A percentile compares a stretch with the other conserved stretches of the same genome.
Evolutionary conservation across 805 yeast genomes (phyloP).

Genomic region (Tetrapisispora arboricola): DNA sequence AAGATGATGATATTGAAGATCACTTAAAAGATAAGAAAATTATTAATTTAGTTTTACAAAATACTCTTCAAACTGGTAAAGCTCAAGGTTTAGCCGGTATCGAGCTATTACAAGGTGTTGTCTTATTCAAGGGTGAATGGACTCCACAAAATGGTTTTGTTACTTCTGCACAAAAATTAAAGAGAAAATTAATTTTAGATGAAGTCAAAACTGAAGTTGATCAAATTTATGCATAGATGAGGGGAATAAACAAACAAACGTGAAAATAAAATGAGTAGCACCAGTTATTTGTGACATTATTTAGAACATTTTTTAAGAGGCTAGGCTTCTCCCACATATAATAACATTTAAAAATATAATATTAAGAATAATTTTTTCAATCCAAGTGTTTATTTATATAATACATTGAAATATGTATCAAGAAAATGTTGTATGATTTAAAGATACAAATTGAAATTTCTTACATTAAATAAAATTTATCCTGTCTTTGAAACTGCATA

Average conservation of each 20-base stretch:
- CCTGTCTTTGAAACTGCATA: slow-evolving; percentile 34
- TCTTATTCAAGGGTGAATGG: slow-evolving; percentile 85
- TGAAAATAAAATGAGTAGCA: background rate
- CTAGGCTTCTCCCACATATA: too few relatives aligned
- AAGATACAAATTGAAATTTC: too few relatives aligned
- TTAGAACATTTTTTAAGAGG: too few relatives aligned
- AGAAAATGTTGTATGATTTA: background rate
- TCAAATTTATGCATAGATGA: slow-evolving; percentile 37
- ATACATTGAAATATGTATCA: background rate
- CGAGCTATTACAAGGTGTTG: slow-evolving; percentile 72
- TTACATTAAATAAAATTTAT: slow-evolving; percentile 12
- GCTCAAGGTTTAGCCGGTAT: slow-evolving; percentile 74
- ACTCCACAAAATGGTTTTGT: slow-evolving; percentile 93
- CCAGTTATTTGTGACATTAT: background rate
- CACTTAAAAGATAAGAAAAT: slow-evolving; percentile 50
- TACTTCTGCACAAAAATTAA: slow-evolving; percentile 92
- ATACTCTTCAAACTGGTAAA: slow-evolving; percentile 65
- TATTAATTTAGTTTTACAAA: slow-evolving; percentile 41
- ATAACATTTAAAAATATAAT: background rate
- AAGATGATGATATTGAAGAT: slow-evolving; percentile 36
- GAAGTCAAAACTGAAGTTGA: slow-evolving; percentile 61
- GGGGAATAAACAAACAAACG: background rate
- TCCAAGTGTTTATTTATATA: too few relatives aligned
- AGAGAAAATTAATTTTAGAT: slow-evolving; percentile 77
- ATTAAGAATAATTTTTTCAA: background rate